Percentiles rank a stretch among this genome's conserved stretches.
These are phyloP conservation scores for Macrocybe sp. DNA, from an alignment of 1,284 basidiomycete species.

Conservation along the genomic window DNA sequence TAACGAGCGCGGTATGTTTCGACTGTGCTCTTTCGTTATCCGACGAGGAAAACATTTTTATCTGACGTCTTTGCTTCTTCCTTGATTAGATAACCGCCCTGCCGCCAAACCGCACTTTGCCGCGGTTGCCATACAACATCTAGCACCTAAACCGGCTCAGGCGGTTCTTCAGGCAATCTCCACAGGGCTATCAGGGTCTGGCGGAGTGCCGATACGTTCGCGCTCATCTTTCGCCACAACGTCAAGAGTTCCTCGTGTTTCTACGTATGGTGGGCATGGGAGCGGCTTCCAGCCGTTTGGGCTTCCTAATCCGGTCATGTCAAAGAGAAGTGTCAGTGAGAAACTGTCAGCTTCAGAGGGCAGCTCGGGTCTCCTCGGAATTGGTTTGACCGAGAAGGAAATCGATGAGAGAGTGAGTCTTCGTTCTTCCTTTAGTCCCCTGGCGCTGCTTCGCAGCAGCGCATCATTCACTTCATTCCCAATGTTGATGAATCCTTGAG, in stretches of 20 bases:
- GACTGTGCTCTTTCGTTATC: background rate
- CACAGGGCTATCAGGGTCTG: conserved; percentile 23
- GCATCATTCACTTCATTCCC: conserved; percentile 4
- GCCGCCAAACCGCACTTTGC: conserved; percentile 55
- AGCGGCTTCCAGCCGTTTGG: conserved; percentile 30
- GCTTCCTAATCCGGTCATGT: conserved; percentile 19
- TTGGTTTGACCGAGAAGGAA: conserved; percentile 58
- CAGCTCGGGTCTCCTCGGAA: conserved; percentile 25
- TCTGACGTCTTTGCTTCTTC: conserved; percentile 7
- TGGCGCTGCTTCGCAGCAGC: background rate
- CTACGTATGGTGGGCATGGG: conserved; percentile 20
- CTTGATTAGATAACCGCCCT: conserved; percentile 45
- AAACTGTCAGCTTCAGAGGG: conserved; percentile 15
- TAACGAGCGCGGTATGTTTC: conserved; percentile 60
- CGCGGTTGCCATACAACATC: conserved; percentile 41
- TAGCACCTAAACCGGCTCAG: conserved; percentile 41
- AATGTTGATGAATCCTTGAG: conserved; percentile 4
- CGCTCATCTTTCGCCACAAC: conserved; percentile 24
- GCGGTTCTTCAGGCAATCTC: conserved; percentile 31
- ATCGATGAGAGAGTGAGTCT: conserved; percentile 61
- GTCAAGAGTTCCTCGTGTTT: conserved; percentile 27
- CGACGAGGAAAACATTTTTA: conserved; percentile 3
- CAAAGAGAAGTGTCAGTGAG: conserved; percentile 23
- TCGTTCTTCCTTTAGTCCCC: background rate
- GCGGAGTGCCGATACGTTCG: conserved; percentile 17